Percentiles rank a stretch among this genome's conserved stretches.
Evolutionary conservation across 139 green algal genomes (phyloP).

Genomic region (Volvox reticuliferus): DNA sequence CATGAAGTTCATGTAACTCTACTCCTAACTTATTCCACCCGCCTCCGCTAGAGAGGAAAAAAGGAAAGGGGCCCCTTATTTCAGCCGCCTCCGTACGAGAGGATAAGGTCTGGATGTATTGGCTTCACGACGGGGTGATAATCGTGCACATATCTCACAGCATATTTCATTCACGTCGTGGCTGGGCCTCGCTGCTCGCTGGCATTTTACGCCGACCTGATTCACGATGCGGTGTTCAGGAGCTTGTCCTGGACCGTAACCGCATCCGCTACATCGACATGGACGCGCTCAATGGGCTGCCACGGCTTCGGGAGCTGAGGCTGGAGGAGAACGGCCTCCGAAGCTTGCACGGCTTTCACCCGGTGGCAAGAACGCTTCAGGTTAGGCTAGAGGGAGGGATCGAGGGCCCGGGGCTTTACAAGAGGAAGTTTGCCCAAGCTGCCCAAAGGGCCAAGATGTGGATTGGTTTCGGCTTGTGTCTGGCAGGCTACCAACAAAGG

Average conservation of each 20-base stretch:
- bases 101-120: too few species aligned
- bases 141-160: too few species aligned
- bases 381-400: background rate
- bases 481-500: too few species aligned
- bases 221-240: conserved; percentile 32
- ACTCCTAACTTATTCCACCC: too few species aligned
- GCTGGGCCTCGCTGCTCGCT: too few species aligned
- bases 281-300: conserved; percentile 57
- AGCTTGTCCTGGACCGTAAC: conserved; percentile 82
- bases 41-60: too few species aligned
- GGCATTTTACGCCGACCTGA: too few species aligned
- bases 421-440: background rate
- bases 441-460: background rate
- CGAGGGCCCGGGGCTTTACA: background rate
- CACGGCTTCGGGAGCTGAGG: conserved; percentile 65
- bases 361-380: conserved; percentile 75
- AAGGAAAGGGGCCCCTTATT: too few species aligned
- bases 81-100: too few species aligned
- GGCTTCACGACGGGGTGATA: too few species aligned
- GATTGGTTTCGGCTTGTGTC: background rate
- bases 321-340: conserved; percentile 75
- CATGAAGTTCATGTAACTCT: too few species aligned
- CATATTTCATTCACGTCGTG: too few species aligned
- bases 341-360: conserved; percentile 58
- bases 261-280: conserved; percentile 65